Conservation (phyloP, 305 asterid species). For the Fraxinus paxiana region DNA sequence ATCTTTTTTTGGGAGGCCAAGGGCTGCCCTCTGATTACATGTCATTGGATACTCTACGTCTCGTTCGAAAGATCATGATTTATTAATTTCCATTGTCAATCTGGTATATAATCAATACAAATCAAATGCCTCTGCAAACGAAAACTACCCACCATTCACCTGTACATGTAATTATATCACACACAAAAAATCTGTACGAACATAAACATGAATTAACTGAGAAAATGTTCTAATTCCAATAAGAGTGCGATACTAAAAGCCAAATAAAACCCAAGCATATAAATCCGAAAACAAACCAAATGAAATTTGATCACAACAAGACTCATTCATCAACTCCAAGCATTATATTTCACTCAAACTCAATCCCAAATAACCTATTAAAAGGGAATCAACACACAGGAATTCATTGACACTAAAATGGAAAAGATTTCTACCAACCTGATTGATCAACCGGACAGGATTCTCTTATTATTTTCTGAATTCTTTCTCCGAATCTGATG, state of each 20-base stretch:
- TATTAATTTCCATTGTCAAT: not conserved
- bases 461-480: conserved; percentile 4
- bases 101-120: conserved; percentile 2
- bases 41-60: not conserved
- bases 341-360: not conserved
- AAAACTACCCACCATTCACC: not conserved
- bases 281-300: not conserved
- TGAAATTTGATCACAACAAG: conserved; percentile 10
- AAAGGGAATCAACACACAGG: not conserved
- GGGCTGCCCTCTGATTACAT: not conserved
- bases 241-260: not conserved
- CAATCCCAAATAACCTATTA: conserved; percentile 1
- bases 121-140: not conserved
- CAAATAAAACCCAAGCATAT: not conserved
- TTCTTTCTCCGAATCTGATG: not conserved
- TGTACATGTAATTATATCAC: not conserved
- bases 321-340: conserved; percentile 1
- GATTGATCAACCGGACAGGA: conserved; percentile 14
- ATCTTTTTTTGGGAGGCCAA: not conserved
- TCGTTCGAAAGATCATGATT: not conserved
- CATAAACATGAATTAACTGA: not conserved
- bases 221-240: not conserved
- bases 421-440: conserved; percentile 2
- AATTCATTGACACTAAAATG: conserved; percentile 4
- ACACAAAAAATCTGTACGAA: not conserved